phyloP scores from a whole-genome alignment of 306 rosid genomes.

The Sicyos edulis region DNA sequence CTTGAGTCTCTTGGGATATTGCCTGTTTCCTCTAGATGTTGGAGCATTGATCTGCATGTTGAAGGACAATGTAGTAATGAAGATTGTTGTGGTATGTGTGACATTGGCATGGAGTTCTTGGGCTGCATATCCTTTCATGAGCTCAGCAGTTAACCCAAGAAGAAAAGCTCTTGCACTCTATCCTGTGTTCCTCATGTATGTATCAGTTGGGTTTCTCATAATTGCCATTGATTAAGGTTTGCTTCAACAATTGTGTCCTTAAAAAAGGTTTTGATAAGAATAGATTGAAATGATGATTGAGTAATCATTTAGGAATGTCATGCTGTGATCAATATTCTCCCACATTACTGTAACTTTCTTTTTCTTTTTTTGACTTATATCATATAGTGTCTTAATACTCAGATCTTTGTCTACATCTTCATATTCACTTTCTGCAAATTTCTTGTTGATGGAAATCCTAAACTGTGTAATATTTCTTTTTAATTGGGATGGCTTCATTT shows the following conservation, averaged over 20 bases:
- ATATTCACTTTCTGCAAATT: constrained; percentile 1
- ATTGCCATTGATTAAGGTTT: constrained; percentile 76
- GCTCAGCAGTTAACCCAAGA: constrained; percentile 96
- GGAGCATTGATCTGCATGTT: constrained; percentile 92
- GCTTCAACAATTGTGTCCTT: constrained; percentile 24
- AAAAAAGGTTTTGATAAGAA: constrained; percentile 23
- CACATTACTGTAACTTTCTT: constrained; percentile 2
- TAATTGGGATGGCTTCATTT: constrained; percentile 3
- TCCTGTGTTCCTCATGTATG: constrained; percentile 97
- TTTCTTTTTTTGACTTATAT: constrained; percentile 8
- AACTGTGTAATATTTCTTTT: constrained; percentile 13
- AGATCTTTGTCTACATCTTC: constrained; percentile 7
- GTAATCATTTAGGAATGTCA: constrained; percentile 44
- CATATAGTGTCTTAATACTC: not conserved
- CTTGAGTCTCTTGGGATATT: constrained; percentile 88
- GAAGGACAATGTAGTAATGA: constrained; percentile 75
- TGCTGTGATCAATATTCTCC: constrained; percentile 28
- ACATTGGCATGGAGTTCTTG: constrained; percentile 97
- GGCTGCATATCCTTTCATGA: constrained; percentile 99
- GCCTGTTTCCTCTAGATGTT: constrained; percentile 85
- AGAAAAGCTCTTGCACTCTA: constrained; percentile 98
- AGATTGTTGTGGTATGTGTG: constrained; percentile 73
- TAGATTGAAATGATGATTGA: constrained; percentile 18
- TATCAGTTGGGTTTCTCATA: constrained; percentile 95
- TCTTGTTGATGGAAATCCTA: not conserved